These are phyloP conservation scores for Nemania abortiva DNA, from an alignment of 2,329 filamentous ascomycete genomes.

Conservation along the genomic window DNA sequence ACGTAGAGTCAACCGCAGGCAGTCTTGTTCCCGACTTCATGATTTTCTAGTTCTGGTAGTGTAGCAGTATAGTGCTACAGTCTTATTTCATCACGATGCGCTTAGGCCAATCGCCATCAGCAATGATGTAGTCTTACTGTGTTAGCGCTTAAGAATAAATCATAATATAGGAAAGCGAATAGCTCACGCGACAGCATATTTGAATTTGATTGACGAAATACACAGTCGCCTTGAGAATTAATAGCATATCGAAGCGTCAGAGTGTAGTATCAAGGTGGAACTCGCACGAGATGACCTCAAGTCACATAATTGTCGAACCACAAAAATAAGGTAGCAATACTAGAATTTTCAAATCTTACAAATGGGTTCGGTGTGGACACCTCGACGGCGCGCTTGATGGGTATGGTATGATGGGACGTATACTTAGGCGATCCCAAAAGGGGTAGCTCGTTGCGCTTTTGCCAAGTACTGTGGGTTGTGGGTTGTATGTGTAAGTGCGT, in stretches of 20 bases:
- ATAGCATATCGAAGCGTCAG: not conserved
- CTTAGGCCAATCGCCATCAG: not conserved
- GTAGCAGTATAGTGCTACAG: not conserved
- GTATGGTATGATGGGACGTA: not conserved
- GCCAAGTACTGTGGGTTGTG: conserved; percentile 11
- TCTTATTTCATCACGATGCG: not conserved
- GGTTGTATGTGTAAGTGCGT: conserved; percentile 4
- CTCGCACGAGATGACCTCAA: not conserved
- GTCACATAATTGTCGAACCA: not conserved
- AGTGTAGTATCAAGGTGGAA: not conserved
- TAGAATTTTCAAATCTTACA: not conserved
- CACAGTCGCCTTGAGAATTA: not conserved
- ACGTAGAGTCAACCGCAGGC: not conserved
- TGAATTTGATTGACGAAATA: not conserved
- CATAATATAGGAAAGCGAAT: not conserved
- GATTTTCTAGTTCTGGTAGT: not conserved
- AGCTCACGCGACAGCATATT: not conserved
- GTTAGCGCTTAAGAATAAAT: not conserved
- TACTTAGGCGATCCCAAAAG: not conserved
- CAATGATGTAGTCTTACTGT: not conserved
- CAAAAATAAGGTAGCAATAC: not conserved
- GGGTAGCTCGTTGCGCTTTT: conserved; percentile 5
- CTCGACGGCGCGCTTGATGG: not conserved
- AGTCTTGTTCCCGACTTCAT: not conserved
- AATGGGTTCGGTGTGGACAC: not conserved